Conservation (phyloP, 805 yeast genomes). For the Jamesozyma piceae region DNA sequence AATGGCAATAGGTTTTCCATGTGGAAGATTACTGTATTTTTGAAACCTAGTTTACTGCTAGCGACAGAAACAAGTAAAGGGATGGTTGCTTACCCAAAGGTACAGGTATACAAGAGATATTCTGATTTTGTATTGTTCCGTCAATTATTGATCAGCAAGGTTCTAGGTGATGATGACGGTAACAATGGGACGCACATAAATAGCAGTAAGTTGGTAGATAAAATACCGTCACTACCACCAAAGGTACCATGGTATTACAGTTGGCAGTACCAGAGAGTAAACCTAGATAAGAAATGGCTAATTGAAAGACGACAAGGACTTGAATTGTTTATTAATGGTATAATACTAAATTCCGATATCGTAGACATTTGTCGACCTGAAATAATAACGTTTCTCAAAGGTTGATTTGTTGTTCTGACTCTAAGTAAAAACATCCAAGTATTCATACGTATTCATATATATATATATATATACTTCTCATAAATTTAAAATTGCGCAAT, state of each 20-base stretch:
- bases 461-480: no score
- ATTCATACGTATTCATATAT: no score
- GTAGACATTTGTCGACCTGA: conserved; percentile 15
- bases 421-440: no score
- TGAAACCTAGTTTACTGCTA: conserved; percentile 6
- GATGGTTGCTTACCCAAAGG: conserved; percentile 13
- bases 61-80: neutral
- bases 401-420: neutral
- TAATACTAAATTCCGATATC: conserved; percentile 40
- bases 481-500: no score
- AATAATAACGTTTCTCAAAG: conserved; percentile 4
- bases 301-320: conserved; percentile 47
- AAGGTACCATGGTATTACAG: conserved; percentile 33
- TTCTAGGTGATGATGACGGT: no score
- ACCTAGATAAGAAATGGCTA: conserved; percentile 39
- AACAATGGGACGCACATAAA: no score
- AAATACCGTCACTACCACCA: conserved; percentile 45
- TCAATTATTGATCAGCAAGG: conserved; percentile 24
- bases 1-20: conserved; percentile 21
- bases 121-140: conserved; percentile 51
- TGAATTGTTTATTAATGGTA: conserved; percentile 50
- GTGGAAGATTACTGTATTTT: conserved; percentile 22
- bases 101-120: conserved; percentile 50
- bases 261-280: conserved; percentile 23
- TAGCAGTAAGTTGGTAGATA: neutral